phyloP scores from a whole-genome alignment of 306 rosid genomes.

The Acacia melanoxylon region DNA sequence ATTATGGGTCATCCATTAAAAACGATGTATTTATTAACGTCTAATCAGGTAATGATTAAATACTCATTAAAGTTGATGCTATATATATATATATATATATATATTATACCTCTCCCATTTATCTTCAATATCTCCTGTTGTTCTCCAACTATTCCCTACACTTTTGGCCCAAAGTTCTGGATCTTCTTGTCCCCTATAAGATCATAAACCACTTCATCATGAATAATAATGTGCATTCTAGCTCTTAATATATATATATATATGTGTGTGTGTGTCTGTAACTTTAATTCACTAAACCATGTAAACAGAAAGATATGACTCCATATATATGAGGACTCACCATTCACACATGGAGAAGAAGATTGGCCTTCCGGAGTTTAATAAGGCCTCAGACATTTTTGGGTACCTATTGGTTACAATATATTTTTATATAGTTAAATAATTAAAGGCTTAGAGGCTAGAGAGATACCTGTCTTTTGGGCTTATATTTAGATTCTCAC shows the following conservation, averaged over 20 bases:
- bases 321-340: slow-evolving; percentile 40
- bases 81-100: neutral
- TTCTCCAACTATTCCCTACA: slow-evolving; percentile 86
- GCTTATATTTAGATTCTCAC: slow-evolving; percentile 49
- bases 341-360: slow-evolving; percentile 77
- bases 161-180: slow-evolving; percentile 69
- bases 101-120: slow-evolving; percentile 68
- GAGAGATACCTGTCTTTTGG: slow-evolving; percentile 61
- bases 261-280: too few relatives aligned
- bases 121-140: slow-evolving; percentile 73
- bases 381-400: slow-evolving; percentile 59
- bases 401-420: slow-evolving; percentile 52
- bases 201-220: slow-evolving; percentile 23
- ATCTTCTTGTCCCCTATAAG: slow-evolving; percentile 64
- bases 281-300: neutral
- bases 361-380: slow-evolving; percentile 52
- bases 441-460: neutral
- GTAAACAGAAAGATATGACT: neutral
- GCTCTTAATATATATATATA: neutral
- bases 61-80: neutral
- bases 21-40: neutral
- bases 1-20: neutral
- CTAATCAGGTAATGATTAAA: neutral
- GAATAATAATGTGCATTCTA: neutral
- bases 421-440: neutral